Conservation (phyloP, 2,329 filamentous ascomycete genomes). For the Penicillium sp. region DNA sequence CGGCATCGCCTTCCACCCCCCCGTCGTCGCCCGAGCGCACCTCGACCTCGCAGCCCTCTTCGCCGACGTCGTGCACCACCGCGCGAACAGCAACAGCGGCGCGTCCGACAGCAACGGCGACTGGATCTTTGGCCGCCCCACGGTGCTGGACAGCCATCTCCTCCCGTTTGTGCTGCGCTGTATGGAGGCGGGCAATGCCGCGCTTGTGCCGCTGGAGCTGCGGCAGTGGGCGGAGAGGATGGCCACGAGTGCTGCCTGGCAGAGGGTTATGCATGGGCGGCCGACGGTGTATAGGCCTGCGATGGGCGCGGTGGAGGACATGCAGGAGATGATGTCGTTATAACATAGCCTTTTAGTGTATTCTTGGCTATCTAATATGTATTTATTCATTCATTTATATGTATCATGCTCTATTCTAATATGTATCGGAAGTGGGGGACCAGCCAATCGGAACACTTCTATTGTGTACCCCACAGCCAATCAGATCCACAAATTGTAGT, state of each 20-base stretch:
- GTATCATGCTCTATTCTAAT: too few relatives aligned
- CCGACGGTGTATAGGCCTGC: slow-evolving; percentile 2
- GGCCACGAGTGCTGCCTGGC: slow-evolving; percentile 2
- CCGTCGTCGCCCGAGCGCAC: slow-evolving; percentile 9
- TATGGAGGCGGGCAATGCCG: not conserved
- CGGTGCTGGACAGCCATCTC: slow-evolving; percentile 7
- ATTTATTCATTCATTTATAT: too few relatives aligned
- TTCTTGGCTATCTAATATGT: too few relatives aligned
- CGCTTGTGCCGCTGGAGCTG: slow-evolving; percentile 6
- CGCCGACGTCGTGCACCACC: slow-evolving; percentile 6
- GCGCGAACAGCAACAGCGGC: slow-evolving; percentile 9
- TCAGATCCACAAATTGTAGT: too few relatives aligned
- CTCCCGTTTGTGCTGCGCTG: slow-evolving; percentile 8
- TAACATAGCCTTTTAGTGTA: too few relatives aligned
- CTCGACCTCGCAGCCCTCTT: slow-evolving; percentile 9
- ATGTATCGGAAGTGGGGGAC: too few relatives aligned
- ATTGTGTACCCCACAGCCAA: too few relatives aligned
- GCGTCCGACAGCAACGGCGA: not conserved
- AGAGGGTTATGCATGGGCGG: slow-evolving; percentile 9
- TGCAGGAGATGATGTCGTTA: slow-evolving; percentile 9
- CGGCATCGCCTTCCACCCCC: slow-evolving; percentile 9
- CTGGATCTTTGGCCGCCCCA: slow-evolving; percentile 9
- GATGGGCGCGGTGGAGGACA: slow-evolving; percentile 6
- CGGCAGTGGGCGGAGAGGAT: not conserved
- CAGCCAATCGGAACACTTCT: too few relatives aligned